Conservation (phyloP, 768 basidiomycete species). For the Lactarius sanguifluus region DNA sequence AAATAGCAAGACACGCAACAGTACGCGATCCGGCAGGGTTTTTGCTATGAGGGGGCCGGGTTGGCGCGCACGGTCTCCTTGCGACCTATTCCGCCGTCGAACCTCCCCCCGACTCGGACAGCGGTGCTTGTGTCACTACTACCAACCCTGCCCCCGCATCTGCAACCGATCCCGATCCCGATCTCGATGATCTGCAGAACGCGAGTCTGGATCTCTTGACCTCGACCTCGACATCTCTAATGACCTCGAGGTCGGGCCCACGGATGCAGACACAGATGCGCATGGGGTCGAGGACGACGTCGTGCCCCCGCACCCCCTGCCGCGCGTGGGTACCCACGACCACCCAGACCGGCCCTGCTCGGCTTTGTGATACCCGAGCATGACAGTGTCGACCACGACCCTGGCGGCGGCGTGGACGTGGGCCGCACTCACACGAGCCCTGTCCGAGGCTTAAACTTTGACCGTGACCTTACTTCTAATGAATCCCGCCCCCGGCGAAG, state of each 20-base stretch:
- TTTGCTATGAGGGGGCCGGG: slow-evolving; percentile 21
- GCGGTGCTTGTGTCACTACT: background rate
- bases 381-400: background rate
- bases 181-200: background rate
- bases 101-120: background rate
- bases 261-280: no score
- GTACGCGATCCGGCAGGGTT: slow-evolving; percentile 2
- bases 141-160: no score
- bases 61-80: slow-evolving; percentile 24
- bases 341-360: slow-evolving; percentile 18
- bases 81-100: background rate
- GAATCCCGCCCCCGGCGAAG: no score
- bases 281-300: background rate
- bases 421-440: background rate
- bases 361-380: slow-evolving; percentile 15
- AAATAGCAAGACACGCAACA: background rate
- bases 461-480: no score
- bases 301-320: background rate
- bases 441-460: background rate
- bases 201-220: background rate
- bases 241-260: background rate
- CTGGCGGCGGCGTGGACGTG: no score
- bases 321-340: background rate
- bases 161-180: background rate
- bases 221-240: slow-evolving; percentile 7